Evolutionary conservation across 441 rosid genomes (phyloP).

Genomic region (Syzygium malaccense): DNA sequence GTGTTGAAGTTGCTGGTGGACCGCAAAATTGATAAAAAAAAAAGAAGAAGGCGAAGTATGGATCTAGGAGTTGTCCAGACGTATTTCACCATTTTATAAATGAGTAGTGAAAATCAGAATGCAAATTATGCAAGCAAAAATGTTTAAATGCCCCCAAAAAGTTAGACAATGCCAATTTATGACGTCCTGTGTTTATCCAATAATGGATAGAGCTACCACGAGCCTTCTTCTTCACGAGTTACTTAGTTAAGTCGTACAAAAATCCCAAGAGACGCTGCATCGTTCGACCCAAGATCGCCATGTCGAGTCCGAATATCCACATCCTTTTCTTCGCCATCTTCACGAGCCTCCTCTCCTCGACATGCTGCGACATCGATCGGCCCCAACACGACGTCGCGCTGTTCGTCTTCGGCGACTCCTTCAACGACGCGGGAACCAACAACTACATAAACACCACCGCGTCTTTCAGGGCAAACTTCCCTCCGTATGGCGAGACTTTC

Average conservation of each 20-base stretch:
- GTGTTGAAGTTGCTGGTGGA: background rate
- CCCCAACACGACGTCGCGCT: background rate
- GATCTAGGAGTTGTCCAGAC: background rate
- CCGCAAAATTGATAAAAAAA: accelerated
- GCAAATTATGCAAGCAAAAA: background rate
- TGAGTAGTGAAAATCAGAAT: background rate
- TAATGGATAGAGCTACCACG: background rate
- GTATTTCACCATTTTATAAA: background rate
- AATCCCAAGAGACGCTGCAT: background rate
- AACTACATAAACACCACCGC: background rate
- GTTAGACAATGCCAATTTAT: background rate
- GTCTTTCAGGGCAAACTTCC: background rate
- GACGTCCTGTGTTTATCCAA: background rate
- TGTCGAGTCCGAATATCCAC: background rate
- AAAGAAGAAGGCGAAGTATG: background rate
- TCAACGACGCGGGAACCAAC: slow-evolving; percentile 4
- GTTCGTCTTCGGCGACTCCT: slow-evolving; percentile 16
- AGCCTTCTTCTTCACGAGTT: background rate
- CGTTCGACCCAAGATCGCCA: background rate
- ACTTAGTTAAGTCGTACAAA: background rate
- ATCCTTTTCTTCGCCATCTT: background rate
- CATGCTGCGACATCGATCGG: background rate
- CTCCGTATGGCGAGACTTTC: slow-evolving; percentile 13
- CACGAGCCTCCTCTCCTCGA: background rate
- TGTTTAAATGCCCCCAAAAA: background rate